phyloP scores from a whole-genome alignment of 2,329 filamentous ascomycete species.

The Coniochaeta hoffmannii region DNA sequence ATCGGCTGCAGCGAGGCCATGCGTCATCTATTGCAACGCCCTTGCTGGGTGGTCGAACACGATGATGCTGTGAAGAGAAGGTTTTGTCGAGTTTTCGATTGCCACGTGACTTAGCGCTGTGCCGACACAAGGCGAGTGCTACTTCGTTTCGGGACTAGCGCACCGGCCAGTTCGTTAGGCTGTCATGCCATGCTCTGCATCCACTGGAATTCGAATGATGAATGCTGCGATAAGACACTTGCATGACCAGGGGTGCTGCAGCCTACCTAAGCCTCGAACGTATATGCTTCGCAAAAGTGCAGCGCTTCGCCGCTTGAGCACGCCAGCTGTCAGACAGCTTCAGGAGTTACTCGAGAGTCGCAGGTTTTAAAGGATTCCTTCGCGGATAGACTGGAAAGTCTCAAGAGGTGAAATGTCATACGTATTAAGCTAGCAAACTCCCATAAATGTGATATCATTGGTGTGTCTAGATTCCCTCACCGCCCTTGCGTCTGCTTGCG shows the following conservation, averaged over 20 bases:
- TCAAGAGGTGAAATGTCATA: neutral
- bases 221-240: neutral
- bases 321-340: neutral
- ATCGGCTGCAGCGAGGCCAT: too few species aligned
- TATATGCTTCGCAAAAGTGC: neutral
- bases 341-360: neutral
- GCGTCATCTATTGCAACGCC: too few species aligned
- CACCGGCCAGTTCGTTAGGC: neutral
- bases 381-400: neutral
- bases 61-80: too few species aligned
- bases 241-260: neutral
- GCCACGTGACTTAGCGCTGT: neutral
- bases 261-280: neutral
- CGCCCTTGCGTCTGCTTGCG: neutral
- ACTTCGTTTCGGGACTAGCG: neutral
- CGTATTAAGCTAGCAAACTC: neutral
- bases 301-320: neutral
- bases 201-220: neutral
- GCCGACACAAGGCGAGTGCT: neutral
- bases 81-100: neutral
- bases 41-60: too few species aligned
- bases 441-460: neutral
- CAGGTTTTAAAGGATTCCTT: neutral
- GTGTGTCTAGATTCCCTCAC: neutral
- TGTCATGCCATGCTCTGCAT: neutral